Conservation (phyloP, 2,329 filamentous ascomycete genomes). For the Triangularia verruculosa region DNA sequence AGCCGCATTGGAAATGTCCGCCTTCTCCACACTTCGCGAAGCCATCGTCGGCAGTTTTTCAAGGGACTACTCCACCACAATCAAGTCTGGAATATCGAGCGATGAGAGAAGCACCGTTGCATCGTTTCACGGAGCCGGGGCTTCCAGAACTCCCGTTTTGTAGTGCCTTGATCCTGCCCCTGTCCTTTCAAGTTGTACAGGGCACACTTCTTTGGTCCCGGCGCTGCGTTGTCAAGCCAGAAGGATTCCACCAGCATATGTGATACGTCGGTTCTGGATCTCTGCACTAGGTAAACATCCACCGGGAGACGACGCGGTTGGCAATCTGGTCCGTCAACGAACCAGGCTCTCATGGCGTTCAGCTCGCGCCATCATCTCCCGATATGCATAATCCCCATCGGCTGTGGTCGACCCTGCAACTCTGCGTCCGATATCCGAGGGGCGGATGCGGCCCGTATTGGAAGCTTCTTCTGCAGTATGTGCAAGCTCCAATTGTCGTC, state of each 20-base stretch:
- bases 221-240: background rate
- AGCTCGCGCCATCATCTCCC: background rate
- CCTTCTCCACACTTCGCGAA: constrained; percentile 12
- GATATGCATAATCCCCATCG: background rate
- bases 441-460: background rate
- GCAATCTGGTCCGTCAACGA: background rate
- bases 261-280: background rate
- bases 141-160: background rate
- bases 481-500: background rate
- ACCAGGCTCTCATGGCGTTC: background rate
- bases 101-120: background rate
- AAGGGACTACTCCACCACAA: background rate
- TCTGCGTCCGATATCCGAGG: background rate
- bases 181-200: background rate
- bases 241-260: background rate
- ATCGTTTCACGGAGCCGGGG: background rate
- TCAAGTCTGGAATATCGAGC: background rate
- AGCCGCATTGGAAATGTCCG: background rate
- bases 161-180: background rate
- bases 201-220: background rate
- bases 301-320: background rate
- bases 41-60: constrained; percentile 7
- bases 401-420: background rate
- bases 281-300: background rate
- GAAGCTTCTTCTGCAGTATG: background rate